These are phyloP conservation scores for Phytophthora tentaculata DNA, from an alignment of 352 stramenopile species.

Conservation along the genomic window DNA sequence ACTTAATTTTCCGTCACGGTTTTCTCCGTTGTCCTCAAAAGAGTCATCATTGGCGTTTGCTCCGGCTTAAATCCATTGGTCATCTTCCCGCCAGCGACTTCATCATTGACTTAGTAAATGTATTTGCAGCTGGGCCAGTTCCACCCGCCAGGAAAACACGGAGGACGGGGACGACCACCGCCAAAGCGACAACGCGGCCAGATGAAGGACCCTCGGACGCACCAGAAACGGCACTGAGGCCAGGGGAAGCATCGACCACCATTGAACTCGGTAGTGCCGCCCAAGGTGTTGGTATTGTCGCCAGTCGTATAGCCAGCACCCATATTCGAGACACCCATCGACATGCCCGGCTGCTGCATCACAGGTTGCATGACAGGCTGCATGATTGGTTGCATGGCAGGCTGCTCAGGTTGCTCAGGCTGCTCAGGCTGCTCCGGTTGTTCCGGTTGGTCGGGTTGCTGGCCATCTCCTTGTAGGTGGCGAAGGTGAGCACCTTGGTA, in stretches of 20 bases:
- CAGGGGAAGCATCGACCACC: slow-evolving; percentile 22
- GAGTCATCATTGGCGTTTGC: neutral
- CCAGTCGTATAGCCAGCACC: slow-evolving; percentile 3
- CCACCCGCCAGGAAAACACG: slow-evolving; percentile 10
- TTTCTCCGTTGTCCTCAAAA: too few species aligned
- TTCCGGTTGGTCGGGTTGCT: slow-evolving; percentile 10
- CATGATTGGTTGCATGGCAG: neutral
- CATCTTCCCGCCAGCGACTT: neutral
- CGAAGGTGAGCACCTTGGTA: slow-evolving; percentile 15
- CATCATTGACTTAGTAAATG: neutral
- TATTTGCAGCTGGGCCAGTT: slow-evolving; percentile 17
- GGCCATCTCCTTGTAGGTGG: slow-evolving; percentile 21
- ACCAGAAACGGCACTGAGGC: slow-evolving; percentile 26
- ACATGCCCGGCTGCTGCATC: neutral
- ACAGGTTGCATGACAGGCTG: neutral
- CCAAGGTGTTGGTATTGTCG: neutral
- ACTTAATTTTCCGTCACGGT: too few species aligned
- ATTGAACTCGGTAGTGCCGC: slow-evolving; percentile 12
- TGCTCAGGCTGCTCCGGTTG: slow-evolving; percentile 7
- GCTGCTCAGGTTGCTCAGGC: slow-evolving; percentile 7
- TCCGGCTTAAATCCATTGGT: neutral
- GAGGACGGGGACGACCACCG: neutral
- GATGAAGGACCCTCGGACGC: slow-evolving; percentile 13
- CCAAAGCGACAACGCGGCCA: slow-evolving; percentile 31
- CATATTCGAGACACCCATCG: neutral